Conservation (phyloP, 495 filamentous ascomycete species). For the Xeromyces bisporus region DNA sequence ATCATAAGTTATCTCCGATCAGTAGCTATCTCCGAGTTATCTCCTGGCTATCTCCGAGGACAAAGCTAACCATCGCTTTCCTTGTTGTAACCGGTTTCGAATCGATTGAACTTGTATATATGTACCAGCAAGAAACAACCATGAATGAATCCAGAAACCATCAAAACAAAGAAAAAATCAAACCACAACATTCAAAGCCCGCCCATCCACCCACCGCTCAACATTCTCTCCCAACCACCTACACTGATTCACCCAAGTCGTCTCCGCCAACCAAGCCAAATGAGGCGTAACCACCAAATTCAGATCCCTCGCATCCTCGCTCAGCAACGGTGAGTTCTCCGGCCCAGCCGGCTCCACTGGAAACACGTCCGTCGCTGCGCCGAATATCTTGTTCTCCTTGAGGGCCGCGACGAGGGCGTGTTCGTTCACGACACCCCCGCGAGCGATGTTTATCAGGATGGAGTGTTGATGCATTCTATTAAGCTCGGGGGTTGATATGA, state of each 20-base stretch:
- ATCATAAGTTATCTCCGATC: too few relatives aligned
- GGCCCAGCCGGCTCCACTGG: conserved; percentile 31
- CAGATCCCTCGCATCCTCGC: conserved; percentile 10
- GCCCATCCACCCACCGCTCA: conserved; percentile 8
- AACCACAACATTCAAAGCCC: conserved; percentile 7
- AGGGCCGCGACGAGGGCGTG: conserved; percentile 32
- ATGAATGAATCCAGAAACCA: too few relatives aligned
- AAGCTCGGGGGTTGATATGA: conserved; percentile 35
- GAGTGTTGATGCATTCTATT: conserved; percentile 29
- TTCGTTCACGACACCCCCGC: conserved; percentile 43
- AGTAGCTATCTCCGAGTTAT: too few relatives aligned
- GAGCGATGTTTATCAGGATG: conserved; percentile 39
- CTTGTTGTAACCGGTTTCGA: too few relatives aligned
- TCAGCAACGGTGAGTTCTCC: conserved; percentile 12
- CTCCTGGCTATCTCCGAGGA: too few relatives aligned
- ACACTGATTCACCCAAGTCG: conserved; percentile 8
- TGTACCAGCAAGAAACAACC: too few relatives aligned
- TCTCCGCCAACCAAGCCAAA: conserved; percentile 16
- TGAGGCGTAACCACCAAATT: conserved; percentile 18
- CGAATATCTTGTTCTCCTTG: conserved; percentile 27
- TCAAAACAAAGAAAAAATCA: too few relatives aligned
- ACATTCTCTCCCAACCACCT: conserved; percentile 7
- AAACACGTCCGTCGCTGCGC: conserved; percentile 41
- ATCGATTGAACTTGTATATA: too few relatives aligned
- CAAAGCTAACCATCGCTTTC: too few relatives aligned